Evolutionary conservation across 2,329 filamentous ascomycete genomes (phyloP), one percentile per base, ranked within the genome.

Genomic region (Myriosclerotinia scirpicola): DNA sequence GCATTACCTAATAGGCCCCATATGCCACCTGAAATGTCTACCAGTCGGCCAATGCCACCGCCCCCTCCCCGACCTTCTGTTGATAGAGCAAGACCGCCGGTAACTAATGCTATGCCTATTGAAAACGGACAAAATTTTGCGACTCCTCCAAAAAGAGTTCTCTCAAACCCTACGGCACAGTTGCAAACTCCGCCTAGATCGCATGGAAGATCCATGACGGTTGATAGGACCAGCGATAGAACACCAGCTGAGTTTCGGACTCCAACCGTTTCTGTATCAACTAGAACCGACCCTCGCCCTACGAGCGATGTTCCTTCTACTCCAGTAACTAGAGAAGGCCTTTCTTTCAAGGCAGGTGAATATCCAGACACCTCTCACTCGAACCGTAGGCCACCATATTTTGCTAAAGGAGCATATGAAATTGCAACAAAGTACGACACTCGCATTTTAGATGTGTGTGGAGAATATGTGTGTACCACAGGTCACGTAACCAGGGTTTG

Each of bases 401-500:
- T 91, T 72, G 90, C 88, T 72, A 84, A 87, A 53, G 89, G 90
- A 0, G 84, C 85, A n/a, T 84, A 84, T 62, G 90, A 94, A 70
- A 93, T 99, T 66, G 79, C 84, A 40, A 93, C 91, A 3, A 93
- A 92, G 73, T 95, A 96, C 72, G 95, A 98, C 70, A 91, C 92
- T 6, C 88, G 92, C 53, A 82, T 93, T 40, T 88, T 97, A 75
- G 93, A 95, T 69, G 88, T 96, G 3, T 97, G 92, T 75, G 95
- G 95, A 9, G 89, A 93, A 70, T 88, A 90, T 71, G 87, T 95
- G 9, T 97, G 92, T 76, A 94, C 93, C 0, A 92, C 90, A 20
- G 95, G 94, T 6, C 90, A 91, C 70, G 83, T 95, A 69, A 98
- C 94, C 1, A 86, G 92, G 68, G 91, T 93, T 0, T 99, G 95